Percentiles rank a stretch among this genome's conserved stretches.
Evolutionary conservation across 352 stramenopile genomes (phyloP).

Genomic region (Phytophthora melonis): DNA sequence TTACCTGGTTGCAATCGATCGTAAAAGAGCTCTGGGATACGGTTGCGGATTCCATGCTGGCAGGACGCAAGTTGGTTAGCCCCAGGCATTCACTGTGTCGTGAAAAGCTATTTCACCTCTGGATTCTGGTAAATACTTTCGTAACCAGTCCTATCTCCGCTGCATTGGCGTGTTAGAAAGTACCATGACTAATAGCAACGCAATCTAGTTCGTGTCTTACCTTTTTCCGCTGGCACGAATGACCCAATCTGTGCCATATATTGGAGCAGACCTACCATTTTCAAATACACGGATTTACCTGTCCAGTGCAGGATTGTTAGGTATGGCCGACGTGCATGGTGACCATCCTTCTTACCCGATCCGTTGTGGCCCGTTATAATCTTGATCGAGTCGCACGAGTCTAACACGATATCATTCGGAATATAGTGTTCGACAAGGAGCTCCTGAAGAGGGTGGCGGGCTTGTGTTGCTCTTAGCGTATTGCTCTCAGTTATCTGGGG

Average conservation of each 20-base stretch:
- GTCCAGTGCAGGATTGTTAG: constrained; percentile 3
- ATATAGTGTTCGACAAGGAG: constrained; percentile 88
- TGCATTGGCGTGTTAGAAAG: constrained; percentile 34
- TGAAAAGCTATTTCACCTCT: constrained; percentile 54
- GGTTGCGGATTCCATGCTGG: constrained; percentile 72
- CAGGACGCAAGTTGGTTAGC: constrained; percentile 31
- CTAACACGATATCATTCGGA: constrained; percentile 74
- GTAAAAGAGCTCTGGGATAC: constrained; percentile 89
- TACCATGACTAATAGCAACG: not conserved
- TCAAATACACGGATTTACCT: constrained; percentile 91
- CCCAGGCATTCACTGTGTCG: not conserved
- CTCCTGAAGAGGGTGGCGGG: constrained; percentile 86
- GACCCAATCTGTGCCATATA: constrained; percentile 89
- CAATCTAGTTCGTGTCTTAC: constrained; percentile 25
- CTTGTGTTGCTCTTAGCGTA: constrained; percentile 63
- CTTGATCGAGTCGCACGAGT: constrained; percentile 56
- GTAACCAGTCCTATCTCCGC: constrained; percentile 76
- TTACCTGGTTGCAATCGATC: constrained; percentile 89
- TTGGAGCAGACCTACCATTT: constrained; percentile 85
- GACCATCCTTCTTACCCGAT: constrained; percentile 61
- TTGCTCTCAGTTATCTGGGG: constrained; percentile 59
- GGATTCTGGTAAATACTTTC: constrained; percentile 86
- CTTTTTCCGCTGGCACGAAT: constrained; percentile 81
- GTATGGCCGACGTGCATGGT: not conserved
- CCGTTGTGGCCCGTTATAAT: constrained; percentile 88